Conservation (phyloP, 1,139 yeast species). For the Taphrina confusa region DNA sequence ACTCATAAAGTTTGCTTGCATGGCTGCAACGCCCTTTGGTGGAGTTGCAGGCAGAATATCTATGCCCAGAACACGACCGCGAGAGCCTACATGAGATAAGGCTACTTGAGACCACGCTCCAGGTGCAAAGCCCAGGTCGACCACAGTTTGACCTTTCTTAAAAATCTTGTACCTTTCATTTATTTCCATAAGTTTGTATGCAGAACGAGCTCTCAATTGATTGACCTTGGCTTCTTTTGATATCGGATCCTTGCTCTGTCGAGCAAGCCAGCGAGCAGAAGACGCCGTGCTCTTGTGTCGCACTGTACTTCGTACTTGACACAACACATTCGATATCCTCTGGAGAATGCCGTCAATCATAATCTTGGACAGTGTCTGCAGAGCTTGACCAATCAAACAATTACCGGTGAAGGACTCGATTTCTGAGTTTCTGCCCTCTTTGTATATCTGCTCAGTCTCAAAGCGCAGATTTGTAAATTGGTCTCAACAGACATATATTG, state of each 20-base stretch:
- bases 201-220: constrained; percentile 80
- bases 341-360: too few species aligned
- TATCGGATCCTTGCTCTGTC: constrained; percentile 66
- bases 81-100: constrained; percentile 56
- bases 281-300: constrained; percentile 46
- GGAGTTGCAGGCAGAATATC: constrained; percentile 79
- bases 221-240: constrained; percentile 65
- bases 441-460: too few species aligned
- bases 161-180: constrained; percentile 63
- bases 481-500: too few species aligned
- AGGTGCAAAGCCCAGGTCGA: constrained; percentile 92
- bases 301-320: too few species aligned
- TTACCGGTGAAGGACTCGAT: too few species aligned
- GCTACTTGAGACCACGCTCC: constrained; percentile 95
- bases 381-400: too few species aligned
- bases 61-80: constrained; percentile 76
- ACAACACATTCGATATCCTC: too few species aligned
- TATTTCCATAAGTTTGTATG: constrained; percentile 65
- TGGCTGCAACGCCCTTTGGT: constrained; percentile 72
- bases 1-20: constrained; percentile 84
- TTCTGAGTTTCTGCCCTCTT: too few species aligned
- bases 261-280: constrained; percentile 69
- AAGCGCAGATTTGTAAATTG: too few species aligned
- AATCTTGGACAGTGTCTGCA: too few species aligned
- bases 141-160: constrained; percentile 59